These are phyloP conservation scores for Ligustrum vulgare DNA, from an alignment of 257 asterid genomes.

Conservation along the genomic window DNA sequence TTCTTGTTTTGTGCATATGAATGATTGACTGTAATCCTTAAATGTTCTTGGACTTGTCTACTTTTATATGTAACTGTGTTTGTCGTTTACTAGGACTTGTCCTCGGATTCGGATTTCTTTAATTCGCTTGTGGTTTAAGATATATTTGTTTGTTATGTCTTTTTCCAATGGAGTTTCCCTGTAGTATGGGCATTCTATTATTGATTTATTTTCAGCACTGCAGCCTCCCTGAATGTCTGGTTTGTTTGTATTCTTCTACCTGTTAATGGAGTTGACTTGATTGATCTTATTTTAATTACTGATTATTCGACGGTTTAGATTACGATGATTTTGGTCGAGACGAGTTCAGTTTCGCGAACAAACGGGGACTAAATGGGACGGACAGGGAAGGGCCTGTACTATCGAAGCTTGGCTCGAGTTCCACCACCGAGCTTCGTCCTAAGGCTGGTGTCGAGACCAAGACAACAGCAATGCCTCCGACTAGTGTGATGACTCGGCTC, in stretches of 20 bases:
- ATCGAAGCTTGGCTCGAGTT: constrained; percentile 85
- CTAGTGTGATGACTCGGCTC: constrained; percentile 72
- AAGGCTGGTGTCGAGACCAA: constrained; percentile 44
- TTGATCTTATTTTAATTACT: background rate
- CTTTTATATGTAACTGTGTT: constrained; percentile 33
- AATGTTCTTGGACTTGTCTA: constrained; percentile 28
- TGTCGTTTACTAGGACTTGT: constrained; percentile 30
- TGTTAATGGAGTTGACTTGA: background rate
- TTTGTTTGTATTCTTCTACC: constrained; percentile 40
- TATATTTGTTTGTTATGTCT: constrained; percentile 29
- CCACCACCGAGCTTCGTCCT: constrained; percentile 83
- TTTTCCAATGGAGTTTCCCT: constrained; percentile 26
- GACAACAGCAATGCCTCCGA: constrained; percentile 61
- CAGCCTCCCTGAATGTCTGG: constrained; percentile 43
- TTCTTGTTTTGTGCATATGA: constrained; percentile 11
- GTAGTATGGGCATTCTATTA: constrained; percentile 34
- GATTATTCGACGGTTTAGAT: constrained; percentile 34
- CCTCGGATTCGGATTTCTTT: constrained; percentile 23
- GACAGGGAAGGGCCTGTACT: constrained; percentile 58
- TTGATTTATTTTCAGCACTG: constrained; percentile 21
- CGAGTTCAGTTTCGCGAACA: constrained; percentile 51
- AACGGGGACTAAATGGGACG: constrained; percentile 33
- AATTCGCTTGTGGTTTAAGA: constrained; percentile 25
- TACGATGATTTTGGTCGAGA: constrained; percentile 83
- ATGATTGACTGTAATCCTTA: constrained; percentile 11